Conservation (phyloP, 768 basidiomycete genomes). For the Cystofilobasidium capitatum region DNA sequence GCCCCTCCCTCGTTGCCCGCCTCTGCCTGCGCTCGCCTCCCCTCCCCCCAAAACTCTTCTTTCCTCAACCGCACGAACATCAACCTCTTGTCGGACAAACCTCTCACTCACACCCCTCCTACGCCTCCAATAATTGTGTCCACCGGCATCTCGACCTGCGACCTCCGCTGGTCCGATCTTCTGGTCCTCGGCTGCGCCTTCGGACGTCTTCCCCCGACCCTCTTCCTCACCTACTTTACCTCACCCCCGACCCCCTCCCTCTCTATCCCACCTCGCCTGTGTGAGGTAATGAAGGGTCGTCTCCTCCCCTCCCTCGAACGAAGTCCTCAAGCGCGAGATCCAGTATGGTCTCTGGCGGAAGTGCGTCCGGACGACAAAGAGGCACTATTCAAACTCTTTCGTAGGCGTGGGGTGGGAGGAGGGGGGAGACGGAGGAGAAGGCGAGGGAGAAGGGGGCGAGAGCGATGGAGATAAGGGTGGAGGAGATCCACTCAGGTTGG, state of each 20-base stretch:
- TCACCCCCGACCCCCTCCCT: too few relatives aligned
- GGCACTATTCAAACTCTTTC: neutral
- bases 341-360: constrained; percentile 18
- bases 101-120: too few relatives aligned
- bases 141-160: too few relatives aligned
- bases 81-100: too few relatives aligned
- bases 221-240: too few relatives aligned
- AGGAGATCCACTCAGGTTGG: neutral
- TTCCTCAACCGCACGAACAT: too few relatives aligned
- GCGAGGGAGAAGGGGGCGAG: neutral
- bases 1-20: neutral
- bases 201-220: neutral
- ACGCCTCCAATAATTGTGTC: too few relatives aligned
- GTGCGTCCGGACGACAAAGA: neutral
- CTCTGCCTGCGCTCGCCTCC: neutral
- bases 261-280: too few relatives aligned
- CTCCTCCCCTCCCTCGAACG: neutral
- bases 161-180: too few relatives aligned
- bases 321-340: neutral
- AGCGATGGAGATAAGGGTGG: neutral
- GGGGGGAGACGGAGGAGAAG: neutral
- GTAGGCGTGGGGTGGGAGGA: too few relatives aligned
- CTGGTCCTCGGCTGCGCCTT: neutral
- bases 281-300: too few relatives aligned
- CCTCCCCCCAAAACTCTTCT: too few relatives aligned